Percentiles rank a stretch among this genome's conserved stretches.
Evolutionary conservation across 2,329 filamentous ascomycete species (phyloP).

Genomic region (Podosphaera aphanis): DNA sequence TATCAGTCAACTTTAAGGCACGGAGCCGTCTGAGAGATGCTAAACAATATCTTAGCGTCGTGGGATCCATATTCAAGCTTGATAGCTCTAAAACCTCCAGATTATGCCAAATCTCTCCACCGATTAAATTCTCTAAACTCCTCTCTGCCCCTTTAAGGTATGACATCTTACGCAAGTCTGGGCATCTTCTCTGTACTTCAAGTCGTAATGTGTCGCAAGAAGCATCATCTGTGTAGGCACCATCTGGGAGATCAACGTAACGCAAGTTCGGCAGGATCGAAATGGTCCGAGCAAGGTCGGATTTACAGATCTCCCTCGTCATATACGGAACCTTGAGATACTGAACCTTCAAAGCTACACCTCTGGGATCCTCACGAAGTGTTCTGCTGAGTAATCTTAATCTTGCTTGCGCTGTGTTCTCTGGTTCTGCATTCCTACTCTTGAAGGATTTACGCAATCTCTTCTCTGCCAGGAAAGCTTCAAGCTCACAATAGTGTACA

Average conservation of each 20-base stretch:
- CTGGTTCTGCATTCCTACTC: constrained; percentile 53
- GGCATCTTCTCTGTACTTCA: constrained; percentile 64
- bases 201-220: constrained; percentile 53
- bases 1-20: constrained; percentile 51
- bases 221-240: constrained; percentile 56
- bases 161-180: constrained; percentile 70
- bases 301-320: constrained; percentile 64
- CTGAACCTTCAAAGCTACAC: constrained; percentile 44
- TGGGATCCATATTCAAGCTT: constrained; percentile 44
- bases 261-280: constrained; percentile 64
- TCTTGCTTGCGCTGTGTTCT: constrained; percentile 55
- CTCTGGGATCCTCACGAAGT: constrained; percentile 46
- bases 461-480: constrained; percentile 56
- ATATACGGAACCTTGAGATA: constrained; percentile 85
- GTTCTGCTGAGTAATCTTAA: constrained; percentile 61
- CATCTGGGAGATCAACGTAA: constrained; percentile 78
- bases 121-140: constrained; percentile 46
- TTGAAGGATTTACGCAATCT: constrained; percentile 53
- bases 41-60: constrained; percentile 46
- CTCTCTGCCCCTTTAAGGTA: constrained; percentile 60
- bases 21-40: constrained; percentile 41
- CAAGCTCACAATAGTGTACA: constrained; percentile 81
- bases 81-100: constrained; percentile 53
- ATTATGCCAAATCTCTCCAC: constrained; percentile 40
- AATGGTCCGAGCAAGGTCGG: constrained; percentile 64